These are phyloP conservation scores for Tolypocladium album DNA, from an alignment of 2,329 filamentous ascomycete genomes.

Conservation along the genomic window DNA sequence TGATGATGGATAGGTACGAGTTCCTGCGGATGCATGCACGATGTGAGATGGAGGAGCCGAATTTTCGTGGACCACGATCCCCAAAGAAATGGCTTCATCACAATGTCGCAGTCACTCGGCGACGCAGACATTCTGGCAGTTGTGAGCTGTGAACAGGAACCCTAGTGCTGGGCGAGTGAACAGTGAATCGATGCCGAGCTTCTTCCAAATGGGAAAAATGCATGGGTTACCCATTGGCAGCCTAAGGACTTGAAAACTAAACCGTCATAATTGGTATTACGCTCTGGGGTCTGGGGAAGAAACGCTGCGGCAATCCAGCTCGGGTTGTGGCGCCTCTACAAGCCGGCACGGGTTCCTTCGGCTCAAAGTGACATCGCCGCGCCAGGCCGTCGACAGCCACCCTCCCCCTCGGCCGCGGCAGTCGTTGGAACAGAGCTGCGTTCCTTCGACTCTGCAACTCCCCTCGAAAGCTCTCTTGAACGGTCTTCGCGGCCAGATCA, in stretches of 20 bases:
- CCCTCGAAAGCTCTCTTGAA: background rate
- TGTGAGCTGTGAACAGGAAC: background rate
- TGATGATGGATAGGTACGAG: background rate
- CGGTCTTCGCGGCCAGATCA: background rate
- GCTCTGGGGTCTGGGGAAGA: background rate
- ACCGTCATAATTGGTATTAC: background rate
- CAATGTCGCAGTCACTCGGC: background rate
- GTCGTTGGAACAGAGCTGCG: background rate
- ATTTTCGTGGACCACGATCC: fast-evolving
- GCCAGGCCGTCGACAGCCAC: slow-evolving; percentile 4
- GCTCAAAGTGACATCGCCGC: slow-evolving; percentile 15
- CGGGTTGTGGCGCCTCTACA: background rate
- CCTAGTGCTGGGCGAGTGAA: background rate
- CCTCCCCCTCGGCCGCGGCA: background rate
- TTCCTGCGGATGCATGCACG: background rate
- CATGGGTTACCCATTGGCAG: background rate
- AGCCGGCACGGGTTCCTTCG: slow-evolving; percentile 17
- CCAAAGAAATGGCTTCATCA: background rate
- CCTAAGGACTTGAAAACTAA: background rate
- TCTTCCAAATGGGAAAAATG: background rate
- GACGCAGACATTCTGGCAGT: background rate
- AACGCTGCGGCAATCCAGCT: background rate
- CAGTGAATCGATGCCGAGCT: background rate
- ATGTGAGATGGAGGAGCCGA: background rate
- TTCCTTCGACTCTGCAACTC: background rate